These are phyloP conservation scores for Wallacemonas collosoma DNA, from an alignment of 208 protist species.

Conservation along the genomic window DNA sequence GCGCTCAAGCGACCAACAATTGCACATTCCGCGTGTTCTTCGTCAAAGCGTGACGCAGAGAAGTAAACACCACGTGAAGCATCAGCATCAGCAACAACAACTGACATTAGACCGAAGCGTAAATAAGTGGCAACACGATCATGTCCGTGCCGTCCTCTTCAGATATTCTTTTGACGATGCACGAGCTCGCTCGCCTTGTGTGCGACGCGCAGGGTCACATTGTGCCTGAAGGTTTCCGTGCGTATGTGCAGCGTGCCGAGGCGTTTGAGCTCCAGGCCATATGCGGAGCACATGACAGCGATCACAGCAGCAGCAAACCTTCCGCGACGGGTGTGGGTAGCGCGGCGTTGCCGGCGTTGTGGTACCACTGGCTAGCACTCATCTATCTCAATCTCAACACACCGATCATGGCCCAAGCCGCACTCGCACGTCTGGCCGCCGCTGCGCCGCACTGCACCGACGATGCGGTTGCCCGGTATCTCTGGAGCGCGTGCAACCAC, in stretches of 20 bases:
- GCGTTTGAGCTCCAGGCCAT: neutral
- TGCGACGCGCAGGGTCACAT: neutral
- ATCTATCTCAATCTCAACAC: constrained; percentile 12
- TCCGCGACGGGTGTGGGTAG: neutral
- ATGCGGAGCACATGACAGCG: neutral
- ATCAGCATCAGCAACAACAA: too few species aligned
- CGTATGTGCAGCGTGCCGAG: neutral
- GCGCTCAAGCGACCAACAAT: too few species aligned
- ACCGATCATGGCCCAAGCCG: constrained; percentile 4
- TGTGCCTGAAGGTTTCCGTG: neutral
- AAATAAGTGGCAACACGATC: neutral
- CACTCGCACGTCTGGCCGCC: neutral
- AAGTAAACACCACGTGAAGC: too few species aligned
- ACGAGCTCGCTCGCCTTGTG: neutral
- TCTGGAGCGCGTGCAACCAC: constrained; percentile 15
- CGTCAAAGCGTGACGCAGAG: too few species aligned
- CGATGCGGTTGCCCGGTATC: constrained; percentile 2
- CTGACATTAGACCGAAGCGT: too few species aligned
- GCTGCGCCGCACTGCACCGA: neutral
- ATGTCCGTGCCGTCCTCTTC: neutral
- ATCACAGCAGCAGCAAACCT: neutral
- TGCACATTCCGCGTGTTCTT: too few species aligned
- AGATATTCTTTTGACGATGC: neutral
- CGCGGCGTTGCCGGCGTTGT: neutral
- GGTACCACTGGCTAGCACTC: constrained; percentile 11